Evolutionary conservation across 345 rosid genomes (phyloP).

Genomic region (Populus tremula): DNA sequence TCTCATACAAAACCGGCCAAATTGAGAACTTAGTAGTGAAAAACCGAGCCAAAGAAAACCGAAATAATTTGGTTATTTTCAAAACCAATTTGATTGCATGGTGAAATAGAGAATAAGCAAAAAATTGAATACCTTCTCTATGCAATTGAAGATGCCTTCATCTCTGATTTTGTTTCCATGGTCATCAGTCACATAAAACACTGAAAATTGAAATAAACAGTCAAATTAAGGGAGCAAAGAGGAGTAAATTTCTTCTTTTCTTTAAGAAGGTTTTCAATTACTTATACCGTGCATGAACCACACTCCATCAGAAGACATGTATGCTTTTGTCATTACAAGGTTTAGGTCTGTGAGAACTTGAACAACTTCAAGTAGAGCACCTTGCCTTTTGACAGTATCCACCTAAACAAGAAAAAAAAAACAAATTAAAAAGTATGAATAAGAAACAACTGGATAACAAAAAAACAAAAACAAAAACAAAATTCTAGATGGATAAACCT

Average conservation of each 20-base stretch:
- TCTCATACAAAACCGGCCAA: too few species aligned
- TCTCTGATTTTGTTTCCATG: constrained; percentile 70
- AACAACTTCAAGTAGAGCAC: constrained; percentile 80
- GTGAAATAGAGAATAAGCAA: background rate
- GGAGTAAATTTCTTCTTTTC: background rate
- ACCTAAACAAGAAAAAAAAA: constrained; percentile 43
- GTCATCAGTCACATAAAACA: constrained; percentile 68
- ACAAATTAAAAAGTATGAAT: background rate
- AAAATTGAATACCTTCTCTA: constrained; percentile 51
- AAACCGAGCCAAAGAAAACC: too few species aligned
- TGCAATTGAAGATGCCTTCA: constrained; percentile 47
- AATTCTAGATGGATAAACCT: background rate
- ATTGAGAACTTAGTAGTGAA: too few species aligned
- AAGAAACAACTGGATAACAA: background rate
- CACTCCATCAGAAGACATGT: constrained; percentile 85
- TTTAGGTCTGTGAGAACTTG: constrained; percentile 87
- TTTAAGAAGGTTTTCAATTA: background rate
- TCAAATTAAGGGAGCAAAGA: background rate
- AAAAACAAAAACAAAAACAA: background rate
- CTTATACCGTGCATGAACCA: constrained; percentile 91
- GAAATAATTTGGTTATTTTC: too few species aligned
- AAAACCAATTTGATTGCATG: background rate
- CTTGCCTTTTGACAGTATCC: constrained; percentile 78
- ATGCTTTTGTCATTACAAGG: constrained; percentile 77
- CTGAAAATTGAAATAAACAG: constrained; percentile 36